Conservation (phyloP, 768 basidiomycete genomes). For the Calocera viscosa region DNA sequence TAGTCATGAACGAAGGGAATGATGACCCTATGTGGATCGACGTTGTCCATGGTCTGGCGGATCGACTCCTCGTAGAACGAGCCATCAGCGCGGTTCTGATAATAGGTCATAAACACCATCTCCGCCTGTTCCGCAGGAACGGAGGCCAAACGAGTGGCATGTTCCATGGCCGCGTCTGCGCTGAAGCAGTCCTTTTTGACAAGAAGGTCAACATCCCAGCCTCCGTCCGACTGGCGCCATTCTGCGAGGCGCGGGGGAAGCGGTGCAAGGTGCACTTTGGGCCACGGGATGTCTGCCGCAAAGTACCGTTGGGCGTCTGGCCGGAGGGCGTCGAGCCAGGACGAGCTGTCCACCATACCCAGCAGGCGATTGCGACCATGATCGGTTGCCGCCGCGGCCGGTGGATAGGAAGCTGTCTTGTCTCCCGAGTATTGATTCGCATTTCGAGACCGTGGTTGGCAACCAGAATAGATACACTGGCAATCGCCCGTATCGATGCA, state of each 20-base stretch:
- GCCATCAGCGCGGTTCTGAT: conserved; percentile 20
- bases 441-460: conserved; percentile 17
- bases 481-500: conserved; percentile 27
- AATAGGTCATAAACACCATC: conserved; percentile 24
- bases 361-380: conserved; percentile 12
- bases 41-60: conserved; percentile 18
- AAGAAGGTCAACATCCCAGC: conserved; percentile 22
- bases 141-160: conserved; percentile 21
- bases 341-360: conserved; percentile 16
- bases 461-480: conserved; percentile 25
- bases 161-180: conserved; percentile 25
- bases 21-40: conserved; percentile 19
- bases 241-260: conserved; percentile 21
- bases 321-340: conserved; percentile 23
- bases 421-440: too few species aligned
- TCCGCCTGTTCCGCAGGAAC: conserved; percentile 26
- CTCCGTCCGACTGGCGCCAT: conserved; percentile 19
- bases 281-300: conserved; percentile 18
- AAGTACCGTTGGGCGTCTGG: conserved; percentile 22
- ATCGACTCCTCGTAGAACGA: conserved; percentile 21
- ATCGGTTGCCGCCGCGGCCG: conserved; percentile 14
- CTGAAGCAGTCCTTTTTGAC: conserved; percentile 25
- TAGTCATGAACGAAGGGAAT: conserved; percentile 27
- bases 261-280: conserved; percentile 25
- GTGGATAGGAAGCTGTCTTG: conserved; percentile 16